Percentiles rank a stretch among this genome's conserved stretches.
Conservation (phyloP, 129 eudicot genomes). For the Logfia minima region DNA sequence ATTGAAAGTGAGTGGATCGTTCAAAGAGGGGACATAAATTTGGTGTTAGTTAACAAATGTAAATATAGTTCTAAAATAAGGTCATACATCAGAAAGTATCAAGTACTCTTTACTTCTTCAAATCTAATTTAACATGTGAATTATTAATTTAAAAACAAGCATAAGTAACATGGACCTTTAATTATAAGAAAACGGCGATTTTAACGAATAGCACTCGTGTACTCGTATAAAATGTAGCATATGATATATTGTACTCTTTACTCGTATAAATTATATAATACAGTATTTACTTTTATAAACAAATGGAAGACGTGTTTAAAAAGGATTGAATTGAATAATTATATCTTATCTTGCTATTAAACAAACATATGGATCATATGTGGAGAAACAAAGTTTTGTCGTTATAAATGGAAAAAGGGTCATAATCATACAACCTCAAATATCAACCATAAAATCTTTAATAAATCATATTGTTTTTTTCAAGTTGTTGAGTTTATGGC, state of each 20-base stretch:
- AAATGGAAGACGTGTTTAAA: neutral
- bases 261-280: too few relatives aligned
- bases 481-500: constrained; percentile 36
- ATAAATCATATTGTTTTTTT: constrained; percentile 28
- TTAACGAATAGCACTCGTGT: too few relatives aligned
- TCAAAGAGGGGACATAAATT: constrained; percentile 17
- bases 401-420: constrained; percentile 7
- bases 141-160: neutral
- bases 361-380: constrained; percentile 8
- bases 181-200: too few relatives aligned
- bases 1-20: constrained; percentile 5
- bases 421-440: constrained; percentile 30
- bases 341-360: neutral
- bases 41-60: constrained; percentile 12
- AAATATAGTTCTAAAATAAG: constrained; percentile 4
- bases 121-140: neutral
- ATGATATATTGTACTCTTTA: too few relatives aligned
- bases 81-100: constrained; percentile 5
- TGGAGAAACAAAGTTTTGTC: constrained; percentile 8
- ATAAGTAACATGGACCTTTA: neutral
- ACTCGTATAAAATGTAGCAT: too few relatives aligned
- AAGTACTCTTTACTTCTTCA: neutral
- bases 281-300: too few relatives aligned
- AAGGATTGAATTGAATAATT: neutral
- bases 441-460: constrained; percentile 30